Evolutionary conservation across 768 basidiomycete genomes (phyloP), one percentile per base, ranked within the genome.

Genomic region (Pleurotus tuoliensis): DNA sequence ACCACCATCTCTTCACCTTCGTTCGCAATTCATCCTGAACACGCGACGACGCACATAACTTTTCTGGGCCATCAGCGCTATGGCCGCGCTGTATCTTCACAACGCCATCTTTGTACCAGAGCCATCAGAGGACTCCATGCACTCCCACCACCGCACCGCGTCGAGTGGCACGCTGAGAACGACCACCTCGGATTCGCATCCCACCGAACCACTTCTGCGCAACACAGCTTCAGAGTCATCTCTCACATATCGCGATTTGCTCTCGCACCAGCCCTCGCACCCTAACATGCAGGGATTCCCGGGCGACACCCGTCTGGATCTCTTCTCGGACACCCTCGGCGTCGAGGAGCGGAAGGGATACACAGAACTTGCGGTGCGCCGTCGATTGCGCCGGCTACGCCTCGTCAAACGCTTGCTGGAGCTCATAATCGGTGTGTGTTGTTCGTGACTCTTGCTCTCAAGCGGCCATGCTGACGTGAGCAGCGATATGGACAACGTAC

Each of bases 31-130:
- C 1, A 34, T 34, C 30, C 30, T 3, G 30, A 44, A 0, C 51
- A 53, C 51, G 51, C 51, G 51, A 15, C 51, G 37, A 34, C 55
- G 50, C 55, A 56, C 56, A 61, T 55, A 56, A 59, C 57, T 56
- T 60, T 48, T 50, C 41, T 61, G 66, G 62, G 51, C 66, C 65
- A 61, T 56, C 51, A 57, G 44, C 58, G 48, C 63, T 56, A 88
- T 88, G 86, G 79, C 83, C 55, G 82, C 81, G 51, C 66, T 84
- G 51, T 78, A 80, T 66, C 76, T 84, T 50, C 84, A 86, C 68
- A 78, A 82, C 62, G 73, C 78, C 30, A 63, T 82, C 55, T 79
- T 80, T 67, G 59, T 73, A 47, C 68, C 73, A 30, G 76, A 76
- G 41, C 53, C 64, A 15, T 54, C 66, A 45, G 66, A 66, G 40